phyloP scores from a whole-genome alignment of 805 yeast species.

The Saturnispora diversa region DNA sequence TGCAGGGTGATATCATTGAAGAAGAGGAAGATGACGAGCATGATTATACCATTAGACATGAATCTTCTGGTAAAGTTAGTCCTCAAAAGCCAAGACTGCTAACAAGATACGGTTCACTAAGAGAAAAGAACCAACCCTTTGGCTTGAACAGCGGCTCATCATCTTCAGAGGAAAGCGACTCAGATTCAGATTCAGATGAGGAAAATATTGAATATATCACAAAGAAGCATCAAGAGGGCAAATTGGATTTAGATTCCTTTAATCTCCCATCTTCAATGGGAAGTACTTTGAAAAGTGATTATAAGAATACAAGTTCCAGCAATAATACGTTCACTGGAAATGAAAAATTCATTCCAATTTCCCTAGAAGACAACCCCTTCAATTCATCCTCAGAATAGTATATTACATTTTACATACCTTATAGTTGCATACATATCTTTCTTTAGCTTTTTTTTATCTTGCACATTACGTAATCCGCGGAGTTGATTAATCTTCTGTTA shows the following conservation, averaged over 20 bases:
- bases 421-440: conserved; percentile 23
- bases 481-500: not conserved
- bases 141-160: conserved; percentile 1
- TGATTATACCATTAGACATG: not conserved
- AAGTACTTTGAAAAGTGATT: conserved; percentile 10
- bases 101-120: conserved; percentile 13
- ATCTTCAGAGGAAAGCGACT: conserved; percentile 12
- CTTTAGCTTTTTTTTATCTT: conserved; percentile 14
- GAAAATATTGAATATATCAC: conserved; percentile 26
- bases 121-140: conserved; percentile 9
- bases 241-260: conserved; percentile 1
- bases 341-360: no score
- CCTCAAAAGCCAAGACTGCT: not conserved
- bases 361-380: not conserved
- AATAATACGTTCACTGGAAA: not conserved
- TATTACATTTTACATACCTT: not conserved
- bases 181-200: conserved; percentile 28
- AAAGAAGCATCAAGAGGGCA: conserved; percentile 8
- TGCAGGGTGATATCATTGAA: conserved; percentile 19
- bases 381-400: not conserved
- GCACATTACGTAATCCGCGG: conserved; percentile 4
- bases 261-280: conserved; percentile 7
- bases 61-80: not conserved
- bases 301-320: not conserved
- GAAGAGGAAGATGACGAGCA: conserved; percentile 16